Base-by-base conservation (phyloP, 352 stramenopile genomes). In the Phytophthora palmivora region DNA sequence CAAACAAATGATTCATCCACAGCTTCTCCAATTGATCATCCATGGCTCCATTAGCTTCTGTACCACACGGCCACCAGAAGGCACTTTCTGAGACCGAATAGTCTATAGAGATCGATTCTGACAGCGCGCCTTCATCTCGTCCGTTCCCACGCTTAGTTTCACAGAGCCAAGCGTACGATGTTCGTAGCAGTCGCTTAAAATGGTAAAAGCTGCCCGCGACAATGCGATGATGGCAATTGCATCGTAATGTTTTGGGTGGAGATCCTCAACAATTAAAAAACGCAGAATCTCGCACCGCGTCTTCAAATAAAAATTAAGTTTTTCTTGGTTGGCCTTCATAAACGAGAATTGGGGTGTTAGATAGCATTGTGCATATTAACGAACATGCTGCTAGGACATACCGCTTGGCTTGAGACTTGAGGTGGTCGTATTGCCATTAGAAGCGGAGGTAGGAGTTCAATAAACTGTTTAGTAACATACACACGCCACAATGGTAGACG, bases 131-230 rank as follows among this genome's bases (percentile, higher is more conserved):
- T 63, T 94, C 87, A 45, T 92, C 80, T 37, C 67, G 71, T 57
- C 48, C 38, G 30, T 72, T 58, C 16, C 38, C 64, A 55, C 24
- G 30, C 22, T 34, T 57, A 16, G 5, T 14, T 56, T 75, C 12
- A 49, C 30, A 18, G 67, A 59, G n/a, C 50, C 58, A 5, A 58
- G 47, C 8, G 79, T 66, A 1, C 82, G 72, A 26, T 85, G 78
- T 28, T 91, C 85, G 42, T 96, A 96, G 26, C 78, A 92, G 41
- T 94, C 85, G 41, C 59, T 79, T 50, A 96, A 74, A 47, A 96
- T 85, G 6, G 74, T 82, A 19, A 87, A 91, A 14, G 91, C 71
- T 12, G 85, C 82, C 48, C 78, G 79, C 14, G 80, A 82, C 0
- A 69, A 59, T 8, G 82, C 65, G 6, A 90, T 76, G 8, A 61